Evolutionary conservation across 805 yeast genomes (phyloP).

Genomic region (Komagataella populi): DNA sequence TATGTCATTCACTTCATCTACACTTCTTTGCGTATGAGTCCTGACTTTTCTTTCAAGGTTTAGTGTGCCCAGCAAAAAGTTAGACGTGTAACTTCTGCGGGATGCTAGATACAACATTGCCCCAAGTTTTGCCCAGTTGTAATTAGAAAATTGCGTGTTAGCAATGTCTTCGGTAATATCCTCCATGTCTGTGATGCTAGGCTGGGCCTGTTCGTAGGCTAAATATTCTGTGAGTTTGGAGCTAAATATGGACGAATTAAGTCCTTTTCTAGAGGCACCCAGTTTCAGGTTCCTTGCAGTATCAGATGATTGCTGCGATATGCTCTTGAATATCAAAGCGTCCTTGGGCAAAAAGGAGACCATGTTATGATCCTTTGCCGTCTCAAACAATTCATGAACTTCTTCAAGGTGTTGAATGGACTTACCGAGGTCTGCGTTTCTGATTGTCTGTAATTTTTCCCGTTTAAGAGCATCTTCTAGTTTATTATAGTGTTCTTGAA

Average conservation of each 20-base stretch:
- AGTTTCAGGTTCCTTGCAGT: not conserved
- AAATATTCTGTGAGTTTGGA: not conserved
- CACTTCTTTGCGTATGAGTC: conserved; percentile 24
- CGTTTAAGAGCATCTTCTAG: not conserved
- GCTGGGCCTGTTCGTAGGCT: not conserved
- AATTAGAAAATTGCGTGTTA: conserved; percentile 12
- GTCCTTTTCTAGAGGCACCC: not conserved
- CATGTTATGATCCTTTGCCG: not conserved
- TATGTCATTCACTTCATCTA: conserved; percentile 23
- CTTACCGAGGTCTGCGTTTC: not conserved
- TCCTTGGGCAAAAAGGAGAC: not conserved
- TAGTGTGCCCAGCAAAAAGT: conserved; percentile 62
- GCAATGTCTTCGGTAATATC: conserved; percentile 5
- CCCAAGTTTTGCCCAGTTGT: conserved; percentile 52
- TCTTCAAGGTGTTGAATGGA: not conserved
- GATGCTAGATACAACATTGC: conserved; percentile 32
- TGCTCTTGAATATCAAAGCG: not conserved
- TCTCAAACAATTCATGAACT: not conserved
- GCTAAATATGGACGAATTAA: not conserved
- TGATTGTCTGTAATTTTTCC: not conserved
- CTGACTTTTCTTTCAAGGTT: conserved; percentile 37
- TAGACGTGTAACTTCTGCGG: conserved; percentile 32
- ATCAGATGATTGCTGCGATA: not conserved
- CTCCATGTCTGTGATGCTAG: conserved; percentile 8
- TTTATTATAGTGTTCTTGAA: not conserved